Evolutionary conservation across 768 basidiomycete genomes (phyloP).

Genomic region (Lactarius evosmus): DNA sequence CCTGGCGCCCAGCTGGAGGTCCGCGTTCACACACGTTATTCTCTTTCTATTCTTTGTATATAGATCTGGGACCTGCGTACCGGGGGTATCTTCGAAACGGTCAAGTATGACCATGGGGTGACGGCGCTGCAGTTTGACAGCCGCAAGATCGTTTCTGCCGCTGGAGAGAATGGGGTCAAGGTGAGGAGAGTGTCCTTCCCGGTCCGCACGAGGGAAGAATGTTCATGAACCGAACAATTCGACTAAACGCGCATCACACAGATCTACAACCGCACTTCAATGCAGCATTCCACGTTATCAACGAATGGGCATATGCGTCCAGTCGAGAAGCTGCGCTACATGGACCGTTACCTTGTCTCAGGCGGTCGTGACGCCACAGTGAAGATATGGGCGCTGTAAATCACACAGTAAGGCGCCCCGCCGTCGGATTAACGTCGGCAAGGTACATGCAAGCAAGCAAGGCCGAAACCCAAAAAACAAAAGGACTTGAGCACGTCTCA

Average conservation of each 20-base stretch:
- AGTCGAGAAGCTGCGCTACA: slow-evolving; percentile 84
- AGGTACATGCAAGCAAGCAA: background rate
- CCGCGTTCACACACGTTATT: background rate
- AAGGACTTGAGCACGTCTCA: slow-evolving; percentile 1
- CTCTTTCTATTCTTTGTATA: background rate
- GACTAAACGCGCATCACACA: slow-evolving; percentile 33
- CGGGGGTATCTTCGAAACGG: slow-evolving; percentile 82
- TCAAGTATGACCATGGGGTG: slow-evolving; percentile 87
- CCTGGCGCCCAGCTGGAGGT: background rate
- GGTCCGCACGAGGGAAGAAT: background rate
- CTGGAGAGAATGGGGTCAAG: slow-evolving; percentile 92
- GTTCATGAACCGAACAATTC: slow-evolving; percentile 6
- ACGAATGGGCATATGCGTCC: slow-evolving; percentile 95
- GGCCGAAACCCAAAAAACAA: slow-evolving; percentile 1
- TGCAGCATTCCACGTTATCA: slow-evolving; percentile 77
- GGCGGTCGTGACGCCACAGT: slow-evolving; percentile 84
- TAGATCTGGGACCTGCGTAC: slow-evolving; percentile 97
- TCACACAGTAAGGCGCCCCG: background rate
- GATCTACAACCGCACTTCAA: slow-evolving; percentile 94
- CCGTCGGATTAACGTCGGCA: background rate
- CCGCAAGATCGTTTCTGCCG: slow-evolving; percentile 87
- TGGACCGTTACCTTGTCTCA: slow-evolving; percentile 91
- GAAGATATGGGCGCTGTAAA: slow-evolving; percentile 91
- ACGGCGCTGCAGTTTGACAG: slow-evolving; percentile 93
- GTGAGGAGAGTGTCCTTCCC: slow-evolving; percentile 40